These are phyloP conservation scores for Tylopilus felleus DNA, from an alignment of 768 basidiomycete species.

Conservation along the genomic window DNA sequence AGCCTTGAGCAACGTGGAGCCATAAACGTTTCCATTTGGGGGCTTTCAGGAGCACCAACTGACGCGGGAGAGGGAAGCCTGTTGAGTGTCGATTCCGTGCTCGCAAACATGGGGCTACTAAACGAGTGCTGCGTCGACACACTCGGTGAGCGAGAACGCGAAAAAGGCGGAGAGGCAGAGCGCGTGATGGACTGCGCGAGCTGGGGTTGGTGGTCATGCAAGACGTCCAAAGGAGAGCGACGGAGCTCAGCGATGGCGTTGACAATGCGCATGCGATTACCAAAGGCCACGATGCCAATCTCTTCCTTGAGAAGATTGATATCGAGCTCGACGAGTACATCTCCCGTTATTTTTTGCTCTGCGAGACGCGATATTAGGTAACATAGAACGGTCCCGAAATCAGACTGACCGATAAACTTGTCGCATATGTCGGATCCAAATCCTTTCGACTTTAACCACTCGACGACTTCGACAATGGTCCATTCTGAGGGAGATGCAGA, in stretches of 20 bases:
- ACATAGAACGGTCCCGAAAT: background rate
- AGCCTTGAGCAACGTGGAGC: conserved; percentile 21
- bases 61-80: conserved; percentile 22
- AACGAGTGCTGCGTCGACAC: conserved; percentile 45
- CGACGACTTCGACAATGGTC: conserved; percentile 84
- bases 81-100: conserved; percentile 29
- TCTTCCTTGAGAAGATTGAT: conserved; percentile 87
- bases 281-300: conserved; percentile 91
- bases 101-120: conserved; percentile 38
- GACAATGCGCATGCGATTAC: conserved; percentile 89
- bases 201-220: conserved; percentile 42
- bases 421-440: conserved; percentile 81
- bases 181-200: conserved; percentile 30
- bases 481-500: conserved; percentile 64
- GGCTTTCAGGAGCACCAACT: conserved; percentile 30
- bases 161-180: conserved; percentile 31
- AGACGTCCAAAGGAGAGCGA: conserved; percentile 60
- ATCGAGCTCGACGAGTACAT: conserved; percentile 93
- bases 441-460: conserved; percentile 81
- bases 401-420: conserved; percentile 75
- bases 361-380: conserved; percentile 4
- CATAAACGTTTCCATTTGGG: conserved; percentile 16
- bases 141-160: conserved; percentile 31
- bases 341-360: conserved; percentile 99
- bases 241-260: conserved; percentile 90